Evolutionary conservation across 306 rosid species (phyloP).

Genomic region (Prunus mongolica): DNA sequence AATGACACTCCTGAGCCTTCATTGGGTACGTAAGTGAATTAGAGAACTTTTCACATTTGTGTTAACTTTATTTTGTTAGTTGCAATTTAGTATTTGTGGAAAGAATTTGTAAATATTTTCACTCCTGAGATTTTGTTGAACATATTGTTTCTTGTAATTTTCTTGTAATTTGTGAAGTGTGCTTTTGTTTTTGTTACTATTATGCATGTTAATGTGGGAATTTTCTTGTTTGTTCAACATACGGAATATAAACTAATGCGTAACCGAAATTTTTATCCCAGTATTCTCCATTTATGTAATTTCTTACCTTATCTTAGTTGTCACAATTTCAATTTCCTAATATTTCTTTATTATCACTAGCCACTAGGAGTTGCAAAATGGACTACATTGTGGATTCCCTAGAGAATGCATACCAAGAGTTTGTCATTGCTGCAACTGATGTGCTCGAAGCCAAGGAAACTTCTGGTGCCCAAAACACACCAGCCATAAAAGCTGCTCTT

Average conservation of each 20-base stretch:
- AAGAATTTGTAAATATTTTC: too few species aligned
- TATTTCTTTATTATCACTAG: background rate
- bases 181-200: too few species aligned
- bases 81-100: too few species aligned
- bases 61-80: too few species aligned
- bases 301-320: background rate
- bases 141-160: too few species aligned
- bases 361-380: slow-evolving; percentile 26
- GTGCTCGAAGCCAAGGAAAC: slow-evolving; percentile 60
- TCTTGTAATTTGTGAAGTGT: too few species aligned
- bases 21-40: too few species aligned
- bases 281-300: background rate
- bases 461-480: slow-evolving; percentile 43
- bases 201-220: too few species aligned
- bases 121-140: too few species aligned
- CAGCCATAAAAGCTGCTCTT: slow-evolving; percentile 51
- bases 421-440: slow-evolving; percentile 57
- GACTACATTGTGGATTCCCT: slow-evolving; percentile 64
- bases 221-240: background rate
- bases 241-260: background rate
- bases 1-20: too few species aligned
- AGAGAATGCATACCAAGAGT: slow-evolving; percentile 63
- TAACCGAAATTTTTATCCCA: background rate
- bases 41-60: too few species aligned
- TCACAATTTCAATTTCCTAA: background rate